phyloP scores from a whole-genome alignment of 352 stramenopile genomes.

The Phytophthora capsici region DNA sequence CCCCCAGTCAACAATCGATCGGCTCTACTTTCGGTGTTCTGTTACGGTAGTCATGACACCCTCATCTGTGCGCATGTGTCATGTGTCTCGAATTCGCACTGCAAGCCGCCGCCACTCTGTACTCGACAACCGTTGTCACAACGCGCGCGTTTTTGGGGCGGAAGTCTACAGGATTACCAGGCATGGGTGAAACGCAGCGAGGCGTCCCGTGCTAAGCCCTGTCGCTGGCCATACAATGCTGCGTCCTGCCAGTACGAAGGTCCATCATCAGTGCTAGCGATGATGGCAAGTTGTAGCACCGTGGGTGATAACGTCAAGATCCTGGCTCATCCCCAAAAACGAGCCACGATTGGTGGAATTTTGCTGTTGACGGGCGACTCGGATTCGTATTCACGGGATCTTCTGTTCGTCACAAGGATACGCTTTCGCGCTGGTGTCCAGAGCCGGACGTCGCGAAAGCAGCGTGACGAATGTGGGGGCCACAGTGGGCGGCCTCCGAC shows the following conservation, averaged over 20 bases:
- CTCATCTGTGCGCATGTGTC: neutral
- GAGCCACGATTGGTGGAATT: neutral
- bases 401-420: conserved; percentile 14
- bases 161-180: too few relatives aligned
- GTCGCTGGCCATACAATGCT: too few relatives aligned
- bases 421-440: neutral
- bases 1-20: neutral
- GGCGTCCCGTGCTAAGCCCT: too few relatives aligned
- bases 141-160: too few relatives aligned
- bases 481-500: too few relatives aligned
- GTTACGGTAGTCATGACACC: too few relatives aligned
- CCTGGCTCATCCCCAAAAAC: neutral
- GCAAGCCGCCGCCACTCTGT: too few relatives aligned
- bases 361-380: neutral
- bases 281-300: neutral
- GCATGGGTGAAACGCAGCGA: too few relatives aligned
- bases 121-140: neutral
- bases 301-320: conserved; percentile 1
- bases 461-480: neutral
- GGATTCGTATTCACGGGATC: conserved; percentile 2
- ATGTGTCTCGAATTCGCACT: too few relatives aligned
- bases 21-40: neutral
- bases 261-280: neutral
- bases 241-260: neutral
- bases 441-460: conserved; percentile 1